Base-by-base conservation (phyloP, 352 stramenopile genomes). In the Phytophthora tentaculata region DNA sequence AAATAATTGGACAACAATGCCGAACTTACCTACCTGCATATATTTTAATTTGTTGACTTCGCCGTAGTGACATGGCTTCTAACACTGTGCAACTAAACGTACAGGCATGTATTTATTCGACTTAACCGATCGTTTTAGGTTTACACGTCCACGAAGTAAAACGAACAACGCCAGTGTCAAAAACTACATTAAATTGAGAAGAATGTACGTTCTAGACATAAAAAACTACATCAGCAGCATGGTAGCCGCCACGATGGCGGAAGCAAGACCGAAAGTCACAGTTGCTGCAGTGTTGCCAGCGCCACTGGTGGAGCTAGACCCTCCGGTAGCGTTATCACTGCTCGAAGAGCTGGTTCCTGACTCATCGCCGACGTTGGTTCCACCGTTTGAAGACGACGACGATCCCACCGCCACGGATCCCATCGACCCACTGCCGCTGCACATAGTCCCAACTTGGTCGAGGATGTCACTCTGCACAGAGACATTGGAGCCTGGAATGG, bases 381-480 rank as follows among this genome's bases (percentile, higher is more conserved):
- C 41, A 16, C 54, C 17, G 22, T 39, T 26, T 12, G 52, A 60
- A 0, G 39, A 61, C 2, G 61, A 58, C 4, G 66, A 67, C 19
- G 53, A 56, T 29, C 37, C 43, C 17, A 37, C 37, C 10, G 22
- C 22, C 48, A 64, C 67, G 9, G 67, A 69, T 37, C 60, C 56
- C 17, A 29, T 43, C 1, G 50, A 64, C 20, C 56, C 65, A 53
- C 51, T 73, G 12, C 48, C 51, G n/a, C 22, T 56, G 22, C 67
- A 74, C 24, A 43, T 44, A 0, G 45, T 20, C 0, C 17, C 5
- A 8, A 71, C 43, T 9, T 47, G 14, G 22, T 67, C 61, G 41
- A 74, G 29, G 10, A 74, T 17, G 16, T 71, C 67, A 1, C 23
- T 63, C 41, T 74, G 47, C 17, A 74, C 50, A 16, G 61, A 71